Conservation (phyloP, 306 rosid species). For the Glycyrrhiza uralensis region DNA sequence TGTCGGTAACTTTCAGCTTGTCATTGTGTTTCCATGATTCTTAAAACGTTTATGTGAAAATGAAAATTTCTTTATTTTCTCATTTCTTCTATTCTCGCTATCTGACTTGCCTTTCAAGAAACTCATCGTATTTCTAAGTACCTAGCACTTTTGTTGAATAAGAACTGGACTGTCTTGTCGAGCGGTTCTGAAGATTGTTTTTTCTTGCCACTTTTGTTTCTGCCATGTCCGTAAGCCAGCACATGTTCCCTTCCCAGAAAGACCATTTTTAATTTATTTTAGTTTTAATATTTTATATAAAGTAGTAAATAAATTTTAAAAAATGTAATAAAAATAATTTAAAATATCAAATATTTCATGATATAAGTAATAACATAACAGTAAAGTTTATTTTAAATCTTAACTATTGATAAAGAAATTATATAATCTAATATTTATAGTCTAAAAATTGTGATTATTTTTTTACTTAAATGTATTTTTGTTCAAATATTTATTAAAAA, state of each 20-base stretch:
- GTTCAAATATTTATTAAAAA: too few relatives aligned
- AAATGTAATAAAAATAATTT: too few relatives aligned
- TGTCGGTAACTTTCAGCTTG: conserved; percentile 24
- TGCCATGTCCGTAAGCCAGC: not conserved
- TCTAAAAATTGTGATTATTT: too few relatives aligned
- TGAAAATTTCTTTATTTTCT: not conserved
- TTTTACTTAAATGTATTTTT: too few relatives aligned
- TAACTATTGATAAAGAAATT: too few relatives aligned
- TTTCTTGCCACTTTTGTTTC: not conserved
- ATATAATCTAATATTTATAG: too few relatives aligned
- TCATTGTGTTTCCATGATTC: conserved; percentile 12
- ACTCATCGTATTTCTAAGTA: not conserved
- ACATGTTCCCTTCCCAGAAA: not conserved
- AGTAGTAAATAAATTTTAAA: too few relatives aligned
- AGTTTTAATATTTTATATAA: too few relatives aligned
- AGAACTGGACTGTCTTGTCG: not conserved
- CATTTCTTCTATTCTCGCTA: not conserved
- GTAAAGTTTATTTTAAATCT: too few relatives aligned
- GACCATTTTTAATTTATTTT: too few relatives aligned
- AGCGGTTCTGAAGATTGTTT: not conserved
- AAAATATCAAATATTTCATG: too few relatives aligned
- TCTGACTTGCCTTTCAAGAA: not conserved
- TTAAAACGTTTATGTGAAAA: not conserved
- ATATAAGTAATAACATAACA: too few relatives aligned
- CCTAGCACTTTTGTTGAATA: not conserved